Base-by-base conservation (phyloP, 176 grass and related monocot species). In the Poa annua region DNA sequence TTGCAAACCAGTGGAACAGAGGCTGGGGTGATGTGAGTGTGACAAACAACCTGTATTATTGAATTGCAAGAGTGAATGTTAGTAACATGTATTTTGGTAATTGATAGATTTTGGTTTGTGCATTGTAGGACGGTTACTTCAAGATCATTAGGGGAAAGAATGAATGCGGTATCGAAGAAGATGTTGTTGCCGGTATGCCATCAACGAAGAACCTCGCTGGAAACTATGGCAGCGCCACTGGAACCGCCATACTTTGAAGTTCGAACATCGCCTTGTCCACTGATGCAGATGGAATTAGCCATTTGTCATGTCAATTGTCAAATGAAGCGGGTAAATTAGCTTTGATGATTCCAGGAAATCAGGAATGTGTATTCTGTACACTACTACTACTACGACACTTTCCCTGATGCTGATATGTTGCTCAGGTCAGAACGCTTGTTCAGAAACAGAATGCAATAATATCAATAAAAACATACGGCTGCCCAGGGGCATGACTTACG, bases 1-100 rank as follows among this genome's bases (percentile, higher is more conserved):
- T 98, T 77, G 92, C 96, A 60, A 98, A 98, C 55, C 92, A 95
- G 73, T 95, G 96, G 96, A 98, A 98, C 66, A 92, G 85, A 83
- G 88, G 91, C 65, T 98, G 96, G 96, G 96, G 96, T 39, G 96
- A 98, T 76, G 96, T 95, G 89, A 88, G 96, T 70, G 20, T 67
- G 34, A 38, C 13, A 79, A 71, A 74, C 59, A 38, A 48, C 45
- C 7, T 52, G 2, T 57, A 29, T 52, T 79, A 34, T 50, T 10
- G 21, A 71, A 79, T 11, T 49, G 8, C 29, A 24, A 67, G 10
- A 60, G 51, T 29, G 19, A 78, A 83, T 71, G 22, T 16, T 44
- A 48, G 63, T 66, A 74, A 14, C 63, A 33, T 53, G 16, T 25
- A 19, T 83, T 78, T 7, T 35, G 66, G 4, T 57, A 20, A 33